A percentile compares a stretch with the other conserved stretches of the same genome.
Evolutionary conservation across 208 protist genomes (phyloP).

Genomic region (Trypanosoma avium): DNA sequence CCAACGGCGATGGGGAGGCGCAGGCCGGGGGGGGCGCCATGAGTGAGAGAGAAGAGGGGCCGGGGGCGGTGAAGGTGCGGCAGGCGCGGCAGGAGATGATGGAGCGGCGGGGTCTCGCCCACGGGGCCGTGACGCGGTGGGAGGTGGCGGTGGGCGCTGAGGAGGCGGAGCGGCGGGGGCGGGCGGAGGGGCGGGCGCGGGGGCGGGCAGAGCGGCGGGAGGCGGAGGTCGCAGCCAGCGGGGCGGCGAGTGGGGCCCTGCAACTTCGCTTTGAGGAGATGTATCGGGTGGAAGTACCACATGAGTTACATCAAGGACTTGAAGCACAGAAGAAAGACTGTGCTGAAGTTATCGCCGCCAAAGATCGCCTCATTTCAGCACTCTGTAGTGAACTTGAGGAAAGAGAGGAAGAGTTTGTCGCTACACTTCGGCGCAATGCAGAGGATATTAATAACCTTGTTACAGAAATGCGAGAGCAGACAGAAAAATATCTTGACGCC

Average conservation of each 20-base stretch:
- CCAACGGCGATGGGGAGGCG: slow-evolving; percentile 6
- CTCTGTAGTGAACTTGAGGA: slow-evolving; percentile 79
- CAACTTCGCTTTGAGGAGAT: slow-evolving; percentile 88
- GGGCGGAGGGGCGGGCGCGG: slow-evolving; percentile 45
- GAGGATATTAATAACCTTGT: slow-evolving; percentile 85
- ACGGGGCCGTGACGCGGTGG: slow-evolving; percentile 59
- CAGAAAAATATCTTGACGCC: slow-evolving; percentile 66
- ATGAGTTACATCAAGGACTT: slow-evolving; percentile 85
- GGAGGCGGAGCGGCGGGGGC: slow-evolving; percentile 78
- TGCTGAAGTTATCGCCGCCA: slow-evolving; percentile 69
- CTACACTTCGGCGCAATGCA: slow-evolving; percentile 71
- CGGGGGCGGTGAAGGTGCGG: slow-evolving; percentile 44
- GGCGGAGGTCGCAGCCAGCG: too few relatives aligned
- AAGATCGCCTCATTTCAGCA: slow-evolving; percentile 86
- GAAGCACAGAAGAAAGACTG: slow-evolving; percentile 78
- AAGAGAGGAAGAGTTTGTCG: slow-evolving; percentile 93
- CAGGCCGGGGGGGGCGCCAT: slow-evolving; percentile 4
- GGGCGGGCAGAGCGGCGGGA: slow-evolving; percentile 32
- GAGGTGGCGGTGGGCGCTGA: slow-evolving; percentile 49
- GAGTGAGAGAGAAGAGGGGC: neutral
- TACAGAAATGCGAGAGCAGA: slow-evolving; percentile 82
- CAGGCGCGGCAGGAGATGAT: slow-evolving; percentile 53
- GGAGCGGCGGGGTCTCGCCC: slow-evolving; percentile 33
- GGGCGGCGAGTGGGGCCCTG: slow-evolving; percentile 65
- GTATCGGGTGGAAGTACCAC: slow-evolving; percentile 77